phyloP scores from a whole-genome alignment of 2,329 filamentous ascomycete genomes.

The Sporothrix variecibatus region DNA sequence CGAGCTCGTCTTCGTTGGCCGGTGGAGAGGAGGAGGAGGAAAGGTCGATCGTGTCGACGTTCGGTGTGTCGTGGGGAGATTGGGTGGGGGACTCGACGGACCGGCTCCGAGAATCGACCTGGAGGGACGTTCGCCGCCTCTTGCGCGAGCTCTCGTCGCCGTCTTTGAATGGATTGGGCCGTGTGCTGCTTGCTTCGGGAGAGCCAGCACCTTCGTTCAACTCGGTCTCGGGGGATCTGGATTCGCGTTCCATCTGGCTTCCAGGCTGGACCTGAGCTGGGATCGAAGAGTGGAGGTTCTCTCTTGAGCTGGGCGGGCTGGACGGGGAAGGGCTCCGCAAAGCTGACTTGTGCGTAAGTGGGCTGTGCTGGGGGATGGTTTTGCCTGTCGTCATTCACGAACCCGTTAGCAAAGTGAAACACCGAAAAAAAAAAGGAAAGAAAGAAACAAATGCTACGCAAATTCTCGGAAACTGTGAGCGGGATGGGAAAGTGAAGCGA shows the following conservation, averaged over 20 bases:
- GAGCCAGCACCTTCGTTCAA: constrained; percentile 61
- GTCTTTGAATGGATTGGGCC: constrained; percentile 63
- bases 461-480: neutral
- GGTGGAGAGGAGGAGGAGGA: neutral
- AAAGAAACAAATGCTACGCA: neutral
- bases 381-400: neutral
- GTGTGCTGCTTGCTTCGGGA: constrained; percentile 63
- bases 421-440: neutral
- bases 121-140: constrained; percentile 61
- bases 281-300: neutral
- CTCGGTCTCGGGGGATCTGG: constrained; percentile 47
- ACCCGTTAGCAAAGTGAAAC: neutral
- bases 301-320: neutral
- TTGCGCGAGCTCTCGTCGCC: constrained; percentile 60
- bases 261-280: neutral
- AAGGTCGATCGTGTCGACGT: neutral
- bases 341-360: constrained; percentile 2
- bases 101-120: constrained; percentile 53
- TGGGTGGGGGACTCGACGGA: constrained; percentile 50
- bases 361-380: neutral
- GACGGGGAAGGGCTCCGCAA: constrained; percentile 7
- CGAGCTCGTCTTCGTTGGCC: neutral
- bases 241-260: constrained; percentile 58
- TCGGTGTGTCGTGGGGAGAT: constrained; percentile 27
- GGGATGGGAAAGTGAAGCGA: neutral